Evolutionary conservation across 176 grass and related monocot genomes (phyloP), one percentile per base, ranked within the genome.

Genomic region (Eleusine coracana): DNA sequence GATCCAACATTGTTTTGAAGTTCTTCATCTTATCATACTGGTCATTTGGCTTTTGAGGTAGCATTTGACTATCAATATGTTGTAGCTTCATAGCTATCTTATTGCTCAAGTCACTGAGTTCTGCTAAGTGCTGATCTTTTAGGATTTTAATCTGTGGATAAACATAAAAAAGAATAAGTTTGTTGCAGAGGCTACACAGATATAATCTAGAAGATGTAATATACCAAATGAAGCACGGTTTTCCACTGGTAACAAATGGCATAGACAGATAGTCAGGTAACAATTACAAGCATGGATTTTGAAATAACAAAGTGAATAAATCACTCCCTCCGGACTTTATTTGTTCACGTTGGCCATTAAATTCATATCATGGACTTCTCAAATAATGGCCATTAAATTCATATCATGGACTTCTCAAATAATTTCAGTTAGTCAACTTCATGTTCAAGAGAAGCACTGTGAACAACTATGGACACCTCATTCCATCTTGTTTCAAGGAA

Each of bases 1-100:
- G 82, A 20, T 95, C 92, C 82, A 98, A 62, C 70, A 91, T 44
- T 1, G 2, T 0, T 76, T 93, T 95, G 76, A 91, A 98, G 37
- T 0, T 49, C 66, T 91, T 95, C 87, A 98, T 88, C 74, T 62
- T 98, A 5, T 95, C 92, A 76, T 89, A 82, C 23, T 91, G 92
- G 0, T 95, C 92, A 44, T 74, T n/a, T 79, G 52, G 38, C 64
- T 74, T 95, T 65, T 76, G 81, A 69, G 71, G 7, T 71, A 74
- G 82, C 34, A 88, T 65, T 13, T 84, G 51, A 73, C 6, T 84
- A 66, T 98, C 92, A 73, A 92, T 41, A 68, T 93, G 89, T 62
- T 88, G 91, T 64, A 98, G 63, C 85, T 95, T 98, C 18, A 86
- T 5, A 77, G 63, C 84, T 83, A 95, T 71, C 87, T 82, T 91